Conservation (phyloP, 805 yeast genomes). For the Komagataella mondaviorum region DNA sequence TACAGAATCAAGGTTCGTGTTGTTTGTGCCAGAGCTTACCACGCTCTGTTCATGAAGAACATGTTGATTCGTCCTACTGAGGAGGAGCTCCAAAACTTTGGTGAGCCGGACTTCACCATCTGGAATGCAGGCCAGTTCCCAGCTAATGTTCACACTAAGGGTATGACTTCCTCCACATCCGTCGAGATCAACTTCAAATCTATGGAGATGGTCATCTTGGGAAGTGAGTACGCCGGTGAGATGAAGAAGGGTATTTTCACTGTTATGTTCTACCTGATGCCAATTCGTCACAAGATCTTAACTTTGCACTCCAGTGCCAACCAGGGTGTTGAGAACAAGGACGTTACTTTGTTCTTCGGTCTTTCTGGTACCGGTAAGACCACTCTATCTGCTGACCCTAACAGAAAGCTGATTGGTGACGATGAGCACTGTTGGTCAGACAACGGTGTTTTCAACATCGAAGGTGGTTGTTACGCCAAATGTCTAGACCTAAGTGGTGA, state of each 20-base stretch:
- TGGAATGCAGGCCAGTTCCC: conserved; percentile 99
- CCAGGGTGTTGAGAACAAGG: conserved; percentile 71
- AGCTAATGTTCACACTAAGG: conserved; percentile 89
- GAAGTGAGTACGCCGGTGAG: conserved; percentile 99
- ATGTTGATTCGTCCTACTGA: conserved; percentile 93
- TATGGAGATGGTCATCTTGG: conserved; percentile 97
- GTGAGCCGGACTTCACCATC: conserved; percentile 96
- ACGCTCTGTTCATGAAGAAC: conserved; percentile 94
- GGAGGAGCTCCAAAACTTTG: conserved; percentile 79
- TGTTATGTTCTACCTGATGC: conserved; percentile 98
- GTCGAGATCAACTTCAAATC: conserved; percentile 93
- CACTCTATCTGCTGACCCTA: conserved; percentile 90
- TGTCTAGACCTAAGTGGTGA: conserved; percentile 81
- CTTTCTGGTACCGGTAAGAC: conserved; percentile 98
- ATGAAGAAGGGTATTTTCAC: conserved; percentile 99
- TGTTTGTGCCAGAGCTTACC: conserved; percentile 97
- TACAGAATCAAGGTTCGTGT: conserved; percentile 93
- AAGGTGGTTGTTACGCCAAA: conserved; percentile 99
- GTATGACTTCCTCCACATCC: conserved; percentile 93
- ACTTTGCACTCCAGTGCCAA: conserved; percentile 93
- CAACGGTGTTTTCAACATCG: conserved; percentile 96
- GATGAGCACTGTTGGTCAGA: conserved; percentile 99
- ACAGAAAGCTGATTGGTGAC: conserved; percentile 90
- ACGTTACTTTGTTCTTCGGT: conserved; percentile 93
- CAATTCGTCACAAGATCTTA: conserved; percentile 79